Base-by-base conservation (phyloP, 1,139 yeast genomes). In the Nakaseomyces delphensis region DNA sequence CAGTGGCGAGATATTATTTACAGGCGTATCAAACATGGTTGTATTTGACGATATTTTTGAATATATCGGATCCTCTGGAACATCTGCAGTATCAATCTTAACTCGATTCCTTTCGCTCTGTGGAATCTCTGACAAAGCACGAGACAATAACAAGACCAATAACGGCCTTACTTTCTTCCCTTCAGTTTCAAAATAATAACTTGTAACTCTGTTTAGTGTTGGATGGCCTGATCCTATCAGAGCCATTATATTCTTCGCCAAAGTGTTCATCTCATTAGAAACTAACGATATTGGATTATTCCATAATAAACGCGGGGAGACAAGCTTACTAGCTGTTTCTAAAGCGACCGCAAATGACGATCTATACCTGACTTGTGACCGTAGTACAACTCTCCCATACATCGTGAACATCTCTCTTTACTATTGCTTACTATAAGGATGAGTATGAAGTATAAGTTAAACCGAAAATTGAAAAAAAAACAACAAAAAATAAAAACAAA, bases 111-210 rank as follows among this genome's bases (percentile, higher is more conserved):
- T 71, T 57, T 84, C 70, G 28, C 69, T 71, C n/a, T 69, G 50
- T 1, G 97, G 96, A 36, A 87, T 84, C 43, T 75, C 76, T 49
- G 83, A 74, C 46, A 91, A 68, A 2, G 96, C 93, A 57, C 87
- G 83, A 35, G 95, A 79, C 45, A 91, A 68, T 41, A 91, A 67
- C 45, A 91, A 68, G 15, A 91, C 97, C 49, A 91, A 76, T 54
- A 91, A 67, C 1, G 99, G 99, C 46, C 99, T 74, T 23, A 93
- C 86, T 58, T 87, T 94, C 64, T 91, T 91, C 8, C 98, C 98
- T 59, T 89, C 96, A 16, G 93, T 85, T 63, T 89, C 96, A 55
- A 93, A 89, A 65, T 91, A 91, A 65, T 93, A 91, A 39, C 89
- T 78, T 20, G 95, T 82, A 4, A 89, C 95, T 53, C 94, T 71